A percentile compares a stretch with the other conserved stretches of the same genome.
phyloP scores from a whole-genome alignment of 352 stramenopile genomes.

The Globisporangium mamillatum region DNA sequence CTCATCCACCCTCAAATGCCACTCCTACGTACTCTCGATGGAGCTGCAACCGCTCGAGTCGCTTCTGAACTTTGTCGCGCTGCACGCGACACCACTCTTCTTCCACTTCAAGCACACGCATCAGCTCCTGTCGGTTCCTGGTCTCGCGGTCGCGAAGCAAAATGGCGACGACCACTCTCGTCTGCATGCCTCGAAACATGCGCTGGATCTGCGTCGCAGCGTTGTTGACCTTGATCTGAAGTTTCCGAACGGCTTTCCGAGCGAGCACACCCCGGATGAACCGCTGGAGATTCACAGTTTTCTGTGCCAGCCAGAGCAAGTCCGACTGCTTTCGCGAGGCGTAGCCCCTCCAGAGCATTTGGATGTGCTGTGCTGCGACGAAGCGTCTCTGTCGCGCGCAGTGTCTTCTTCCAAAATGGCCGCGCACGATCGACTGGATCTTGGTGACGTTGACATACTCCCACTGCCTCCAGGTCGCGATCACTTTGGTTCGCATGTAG shows the following conservation, averaged over 20 bases:
- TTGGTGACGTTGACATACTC: constrained; percentile 52
- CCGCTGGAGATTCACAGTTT: constrained; percentile 52
- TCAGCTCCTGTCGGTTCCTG: constrained; percentile 57
- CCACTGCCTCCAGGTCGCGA: constrained; percentile 54
- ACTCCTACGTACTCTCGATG: constrained; percentile 38
- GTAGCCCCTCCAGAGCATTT: constrained; percentile 59
- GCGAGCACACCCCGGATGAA: constrained; percentile 48
- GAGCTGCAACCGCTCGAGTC: constrained; percentile 55
- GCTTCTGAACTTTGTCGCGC: constrained; percentile 48
- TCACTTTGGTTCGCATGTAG: constrained; percentile 36
- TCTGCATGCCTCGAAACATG: constrained; percentile 60
- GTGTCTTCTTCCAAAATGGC: constrained; percentile 31
- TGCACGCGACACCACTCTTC: constrained; percentile 64
- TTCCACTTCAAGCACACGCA: constrained; percentile 66
- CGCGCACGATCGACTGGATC: constrained; percentile 64
- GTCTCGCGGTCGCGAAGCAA: constrained; percentile 65
- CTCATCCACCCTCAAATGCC: neutral
- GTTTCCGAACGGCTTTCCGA: constrained; percentile 33
- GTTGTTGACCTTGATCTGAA: constrained; percentile 12
- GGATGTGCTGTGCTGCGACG: constrained; percentile 54
- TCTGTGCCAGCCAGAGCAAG: constrained; percentile 43
- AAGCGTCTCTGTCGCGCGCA: constrained; percentile 14
- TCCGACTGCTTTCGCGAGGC: constrained; percentile 42
- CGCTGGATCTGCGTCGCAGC: constrained; percentile 60
- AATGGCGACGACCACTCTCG: constrained; percentile 27